Base-by-base conservation (phyloP, 805 yeast species). In the Jamesozyma hellenica region DNA sequence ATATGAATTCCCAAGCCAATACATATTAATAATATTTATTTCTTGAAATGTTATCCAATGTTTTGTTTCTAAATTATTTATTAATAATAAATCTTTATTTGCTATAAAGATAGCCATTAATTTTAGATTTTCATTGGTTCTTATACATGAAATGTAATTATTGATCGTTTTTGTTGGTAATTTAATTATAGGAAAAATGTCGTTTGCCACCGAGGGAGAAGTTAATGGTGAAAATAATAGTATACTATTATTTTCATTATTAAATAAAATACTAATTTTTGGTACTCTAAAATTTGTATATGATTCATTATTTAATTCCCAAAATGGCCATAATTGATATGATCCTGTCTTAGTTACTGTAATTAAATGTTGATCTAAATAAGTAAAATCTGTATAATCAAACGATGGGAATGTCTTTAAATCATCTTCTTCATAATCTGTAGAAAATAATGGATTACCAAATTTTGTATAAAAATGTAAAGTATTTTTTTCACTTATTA, bases 1-100 rank as follows among this genome's bases (percentile, higher is more conserved):
- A 44, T 58, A 59, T 5, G 56, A 51, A 19, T 40, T 45, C 4
- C 58, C 61, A 17, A 61, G 21, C 65, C 65, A 61, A n/a, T 51
- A 47, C 51, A 56, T 44, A 35, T 55, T 56, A 4, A 55, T 18
- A 4, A 60, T 46, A 1, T 42, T 39, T 29, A 53, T 30, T 15
- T 56, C 55, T 6, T 39, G 35, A 43, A 56, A 60, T 23, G 46
- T 48, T 30, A 42, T 42, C 65, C 65, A 61, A 9, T 36, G 30
- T 34, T 47, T 52, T 4, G 59, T 51, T 29, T 50, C 54, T 37
- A 53, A 23, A 41, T 57, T 53, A 16, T 52, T 53, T 6, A 61
- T 32, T n/a, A 58, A 37, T 29, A 61, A 39, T n/a, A 56, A 42
- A 30, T 52, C 48, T 35, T 61, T 61, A 42, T 61, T 61, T 0